Percentiles rank a stretch among this genome's conserved stretches.
phyloP scores from a whole-genome alignment of 116 monocot species.

The Iris pallida region DNA sequence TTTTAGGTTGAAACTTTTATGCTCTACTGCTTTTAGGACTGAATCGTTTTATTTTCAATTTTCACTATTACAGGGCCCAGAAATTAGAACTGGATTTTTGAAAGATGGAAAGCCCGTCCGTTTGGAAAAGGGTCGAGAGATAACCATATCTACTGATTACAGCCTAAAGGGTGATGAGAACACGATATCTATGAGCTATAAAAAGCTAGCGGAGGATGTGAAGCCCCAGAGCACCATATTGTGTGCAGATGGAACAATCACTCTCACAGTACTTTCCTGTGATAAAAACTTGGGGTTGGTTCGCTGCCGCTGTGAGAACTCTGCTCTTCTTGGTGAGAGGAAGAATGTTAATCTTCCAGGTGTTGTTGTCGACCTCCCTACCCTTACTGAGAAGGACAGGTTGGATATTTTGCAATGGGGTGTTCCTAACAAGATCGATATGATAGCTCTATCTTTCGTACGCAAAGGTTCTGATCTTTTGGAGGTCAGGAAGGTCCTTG shows the following conservation, averaged over 20 bases:
- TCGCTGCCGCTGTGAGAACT: constrained; percentile 73
- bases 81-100: constrained; percentile 77
- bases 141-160: constrained; percentile 71
- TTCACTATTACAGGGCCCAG: constrained; percentile 50
- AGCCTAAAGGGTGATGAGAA: constrained; percentile 60
- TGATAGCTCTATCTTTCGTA: constrained; percentile 89
- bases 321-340: constrained; percentile 64
- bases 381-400: constrained; percentile 77
- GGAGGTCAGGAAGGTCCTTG: constrained; percentile 62
- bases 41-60: constrained; percentile 43
- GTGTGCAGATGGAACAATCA: constrained; percentile 77
- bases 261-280: constrained; percentile 59
- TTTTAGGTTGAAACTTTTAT: not conserved
- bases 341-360: constrained; percentile 87
- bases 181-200: constrained; percentile 80
- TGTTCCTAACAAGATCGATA: constrained; percentile 80
- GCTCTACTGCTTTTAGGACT: not conserved
- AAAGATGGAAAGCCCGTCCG: constrained; percentile 65
- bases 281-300: constrained; percentile 41
- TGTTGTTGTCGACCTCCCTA: constrained; percentile 71
- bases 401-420: constrained; percentile 77
- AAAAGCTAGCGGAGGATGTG: constrained; percentile 58
- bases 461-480: constrained; percentile 80
- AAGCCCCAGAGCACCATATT: constrained; percentile 44
- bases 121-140: constrained; percentile 57